Conservation (phyloP, 1,284 basidiomycete genomes). For the Marasmius fiardii region DNA sequence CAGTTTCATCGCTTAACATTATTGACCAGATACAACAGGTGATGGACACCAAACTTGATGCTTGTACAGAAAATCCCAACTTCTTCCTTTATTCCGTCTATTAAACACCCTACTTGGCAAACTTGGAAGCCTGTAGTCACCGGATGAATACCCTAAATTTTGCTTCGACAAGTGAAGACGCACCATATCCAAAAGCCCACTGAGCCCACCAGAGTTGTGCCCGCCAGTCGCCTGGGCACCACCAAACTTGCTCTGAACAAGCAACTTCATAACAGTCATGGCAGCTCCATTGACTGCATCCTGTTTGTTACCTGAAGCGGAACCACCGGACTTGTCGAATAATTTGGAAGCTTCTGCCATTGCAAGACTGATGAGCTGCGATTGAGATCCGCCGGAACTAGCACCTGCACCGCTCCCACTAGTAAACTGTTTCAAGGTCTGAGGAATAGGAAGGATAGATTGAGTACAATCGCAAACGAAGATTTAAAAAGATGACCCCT, state of each 20-base stretch:
- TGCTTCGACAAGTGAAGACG: slow-evolving; percentile 1
- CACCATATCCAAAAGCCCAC: slow-evolving; percentile 46
- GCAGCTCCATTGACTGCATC: slow-evolving; percentile 81
- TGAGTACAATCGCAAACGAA: neutral
- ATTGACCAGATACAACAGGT: too few species aligned
- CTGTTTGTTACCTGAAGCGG: slow-evolving; percentile 69
- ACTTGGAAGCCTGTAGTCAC: slow-evolving; percentile 1
- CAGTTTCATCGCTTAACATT: too few species aligned
- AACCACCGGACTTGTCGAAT: slow-evolving; percentile 68
- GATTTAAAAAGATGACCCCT: too few species aligned
- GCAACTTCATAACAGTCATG: slow-evolving; percentile 80
- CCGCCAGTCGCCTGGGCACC: slow-evolving; percentile 43
- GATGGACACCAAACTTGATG: neutral
- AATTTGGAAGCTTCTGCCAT: slow-evolving; percentile 78
- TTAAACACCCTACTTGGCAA: neutral
- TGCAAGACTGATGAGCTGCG: slow-evolving; percentile 75
- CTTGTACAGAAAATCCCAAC: neutral
- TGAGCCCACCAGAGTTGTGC: slow-evolving; percentile 62
- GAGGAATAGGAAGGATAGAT: neutral
- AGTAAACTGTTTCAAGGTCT: neutral
- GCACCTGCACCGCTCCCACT: neutral
- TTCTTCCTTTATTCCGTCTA: neutral
- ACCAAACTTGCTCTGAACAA: slow-evolving; percentile 65
- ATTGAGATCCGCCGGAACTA: slow-evolving; percentile 35
- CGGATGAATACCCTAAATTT: neutral